phyloP scores from a whole-genome alignment of 1,284 basidiomycete genomes.

The Boletus calvinii region DNA sequence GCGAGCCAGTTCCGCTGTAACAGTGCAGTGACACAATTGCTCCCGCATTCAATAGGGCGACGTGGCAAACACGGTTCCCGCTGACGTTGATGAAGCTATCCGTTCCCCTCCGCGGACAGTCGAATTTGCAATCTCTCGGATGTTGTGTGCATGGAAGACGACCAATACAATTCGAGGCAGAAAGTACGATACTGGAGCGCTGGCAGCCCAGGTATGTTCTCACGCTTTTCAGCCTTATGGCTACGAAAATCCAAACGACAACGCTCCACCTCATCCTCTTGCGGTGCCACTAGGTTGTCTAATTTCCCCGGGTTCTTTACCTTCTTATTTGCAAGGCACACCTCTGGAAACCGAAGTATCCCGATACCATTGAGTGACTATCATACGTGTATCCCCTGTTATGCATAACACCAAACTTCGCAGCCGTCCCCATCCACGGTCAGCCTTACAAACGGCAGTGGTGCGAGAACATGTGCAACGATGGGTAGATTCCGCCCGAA shows the following conservation, averaged over 20 bases:
- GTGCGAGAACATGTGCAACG: conserved; percentile 25
- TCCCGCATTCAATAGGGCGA: background rate
- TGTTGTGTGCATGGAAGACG: background rate
- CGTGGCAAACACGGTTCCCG: background rate
- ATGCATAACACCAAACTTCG: conserved; percentile 28
- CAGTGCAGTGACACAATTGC: background rate
- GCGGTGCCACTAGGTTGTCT: background rate
- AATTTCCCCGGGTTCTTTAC: background rate
- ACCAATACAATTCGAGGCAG: too few species aligned
- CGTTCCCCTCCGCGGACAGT: background rate
- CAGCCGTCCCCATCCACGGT: conserved; percentile 18
- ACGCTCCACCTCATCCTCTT: background rate
- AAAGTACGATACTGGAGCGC: too few species aligned
- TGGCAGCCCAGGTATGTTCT: background rate
- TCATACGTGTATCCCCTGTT: background rate
- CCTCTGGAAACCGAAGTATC: background rate
- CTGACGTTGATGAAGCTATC: background rate
- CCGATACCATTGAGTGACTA: background rate
- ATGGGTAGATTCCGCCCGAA: conserved; percentile 33
- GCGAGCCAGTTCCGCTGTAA: background rate
- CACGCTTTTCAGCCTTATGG: background rate
- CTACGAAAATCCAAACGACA: background rate
- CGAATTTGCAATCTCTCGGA: background rate
- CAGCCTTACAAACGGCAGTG: conserved; percentile 20
- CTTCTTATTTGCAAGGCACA: background rate